Conservation (phyloP, 306 rosid genomes). For the Inga oerstediana region DNA sequence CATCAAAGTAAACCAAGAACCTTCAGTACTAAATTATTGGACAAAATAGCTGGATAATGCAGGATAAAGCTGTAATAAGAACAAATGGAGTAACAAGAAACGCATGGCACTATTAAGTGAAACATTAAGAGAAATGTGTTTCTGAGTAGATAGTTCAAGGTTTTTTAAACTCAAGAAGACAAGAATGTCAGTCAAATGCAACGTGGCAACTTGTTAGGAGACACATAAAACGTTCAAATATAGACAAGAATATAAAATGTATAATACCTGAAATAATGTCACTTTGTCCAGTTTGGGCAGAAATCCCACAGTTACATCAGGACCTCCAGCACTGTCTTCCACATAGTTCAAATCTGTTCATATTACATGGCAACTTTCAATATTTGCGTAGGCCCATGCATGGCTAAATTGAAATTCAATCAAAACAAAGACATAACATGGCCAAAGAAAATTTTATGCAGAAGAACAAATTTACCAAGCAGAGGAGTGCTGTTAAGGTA, state of each 20-base stretch:
- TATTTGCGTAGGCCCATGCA: not conserved
- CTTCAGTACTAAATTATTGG: not conserved
- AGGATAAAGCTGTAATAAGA: conserved; percentile 1
- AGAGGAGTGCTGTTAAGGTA: conserved; percentile 85
- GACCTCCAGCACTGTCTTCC: conserved; percentile 97
- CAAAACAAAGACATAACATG: not conserved
- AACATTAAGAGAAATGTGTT: not conserved
- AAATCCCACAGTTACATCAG: conserved; percentile 89
- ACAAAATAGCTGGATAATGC: not conserved
- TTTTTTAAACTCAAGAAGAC: conserved; percentile 4
- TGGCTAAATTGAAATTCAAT: not conserved
- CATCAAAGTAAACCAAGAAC: not conserved
- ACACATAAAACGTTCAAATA: no score
- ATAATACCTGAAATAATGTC: conserved; percentile 80
- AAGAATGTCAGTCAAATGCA: conserved; percentile 7
- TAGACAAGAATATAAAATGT: conserved; percentile 16
- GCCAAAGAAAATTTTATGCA: conserved; percentile 8
- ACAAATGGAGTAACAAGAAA: conserved; percentile 1
- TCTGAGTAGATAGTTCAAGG: conserved; percentile 7
- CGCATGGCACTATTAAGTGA: not conserved
- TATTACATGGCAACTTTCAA: conserved; percentile 29
- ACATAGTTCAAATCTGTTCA: conserved; percentile 82
- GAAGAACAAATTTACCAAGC: conserved; percentile 61
- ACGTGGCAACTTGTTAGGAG: not conserved
- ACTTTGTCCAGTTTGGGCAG: conserved; percentile 86